Conservation (phyloP, 257 asterid species). For the Coffea canephora region DNA sequence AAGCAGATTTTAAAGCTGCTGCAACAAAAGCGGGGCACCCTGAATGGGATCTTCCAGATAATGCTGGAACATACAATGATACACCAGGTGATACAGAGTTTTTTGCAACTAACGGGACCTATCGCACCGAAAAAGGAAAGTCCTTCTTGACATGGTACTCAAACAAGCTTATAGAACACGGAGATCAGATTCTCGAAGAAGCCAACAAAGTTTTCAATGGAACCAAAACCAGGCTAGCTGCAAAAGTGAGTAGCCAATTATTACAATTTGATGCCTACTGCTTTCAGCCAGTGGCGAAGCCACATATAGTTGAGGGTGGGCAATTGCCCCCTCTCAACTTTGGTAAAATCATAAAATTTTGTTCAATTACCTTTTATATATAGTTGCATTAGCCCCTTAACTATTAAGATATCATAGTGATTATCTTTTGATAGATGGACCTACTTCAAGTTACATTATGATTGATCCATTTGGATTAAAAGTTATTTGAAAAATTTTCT, state of each 20-base stretch:
- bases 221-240: constrained; percentile 34
- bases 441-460: no score
- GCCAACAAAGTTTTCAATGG: constrained; percentile 42
- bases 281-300: no score
- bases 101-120: constrained; percentile 31
- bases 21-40: constrained; percentile 35
- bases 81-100: constrained; percentile 35
- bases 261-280: no score
- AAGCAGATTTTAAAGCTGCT: constrained; percentile 29
- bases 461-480: no score
- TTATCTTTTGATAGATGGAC: no score
- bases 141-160: constrained; percentile 48
- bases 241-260: constrained; percentile 30
- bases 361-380: no score
- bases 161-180: constrained; percentile 33
- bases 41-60: constrained; percentile 38
- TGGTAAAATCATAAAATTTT: no score
- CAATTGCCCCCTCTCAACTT: no score
- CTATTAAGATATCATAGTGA: no score
- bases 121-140: constrained; percentile 32
- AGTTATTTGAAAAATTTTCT: no score
- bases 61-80: constrained; percentile 41
- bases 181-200: constrained; percentile 44
- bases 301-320: no score
- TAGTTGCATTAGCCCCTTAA: no score